A percentile compares a stretch with the other conserved stretches of the same genome.
phyloP scores from a whole-genome alignment of 108 stramenopile genomes.

The Pseudonitzschia multiseries region DNA sequence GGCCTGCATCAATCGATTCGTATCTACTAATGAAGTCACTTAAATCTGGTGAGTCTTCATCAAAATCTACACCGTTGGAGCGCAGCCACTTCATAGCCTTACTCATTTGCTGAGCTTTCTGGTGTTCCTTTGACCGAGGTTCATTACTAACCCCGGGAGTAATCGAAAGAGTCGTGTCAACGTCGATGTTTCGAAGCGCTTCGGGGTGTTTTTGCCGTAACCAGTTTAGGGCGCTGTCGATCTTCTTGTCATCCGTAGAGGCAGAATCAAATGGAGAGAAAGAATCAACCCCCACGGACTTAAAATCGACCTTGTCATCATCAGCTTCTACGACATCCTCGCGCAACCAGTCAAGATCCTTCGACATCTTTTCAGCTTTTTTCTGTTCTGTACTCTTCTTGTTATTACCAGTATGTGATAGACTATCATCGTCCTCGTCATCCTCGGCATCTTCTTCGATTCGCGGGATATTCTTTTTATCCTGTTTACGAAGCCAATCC shows the following conservation, averaged over 20 bases:
- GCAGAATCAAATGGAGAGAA: not conserved
- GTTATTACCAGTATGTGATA: constrained; percentile 1
- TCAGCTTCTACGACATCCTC: constrained; percentile 11
- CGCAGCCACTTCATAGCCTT: constrained; percentile 49
- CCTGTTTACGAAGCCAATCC: constrained; percentile 38
- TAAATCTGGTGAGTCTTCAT: constrained; percentile 25
- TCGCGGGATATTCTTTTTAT: constrained; percentile 1
- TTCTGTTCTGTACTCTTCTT: constrained; percentile 28
- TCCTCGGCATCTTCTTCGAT: not conserved
- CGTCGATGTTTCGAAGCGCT: constrained; percentile 16
- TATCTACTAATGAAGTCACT: constrained; percentile 1
- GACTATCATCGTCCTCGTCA: constrained; percentile 6
- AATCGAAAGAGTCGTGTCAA: constrained; percentile 1
- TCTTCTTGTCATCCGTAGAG: constrained; percentile 4
- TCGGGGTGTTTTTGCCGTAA: constrained; percentile 22
- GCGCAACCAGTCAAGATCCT: constrained; percentile 44
- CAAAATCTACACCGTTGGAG: constrained; percentile 33
- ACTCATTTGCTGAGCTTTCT: constrained; percentile 34
- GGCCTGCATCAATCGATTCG: constrained; percentile 18
- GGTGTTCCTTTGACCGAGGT: constrained; percentile 24
- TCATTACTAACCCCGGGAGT: too few relatives aligned
- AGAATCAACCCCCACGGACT: constrained; percentile 1
- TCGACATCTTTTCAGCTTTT: constrained; percentile 29
- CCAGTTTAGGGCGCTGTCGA: constrained; percentile 36
- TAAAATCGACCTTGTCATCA: constrained; percentile 3